Conservation (phyloP, 73 alveolate species). For the Paraurostyla sp. region DNA sequence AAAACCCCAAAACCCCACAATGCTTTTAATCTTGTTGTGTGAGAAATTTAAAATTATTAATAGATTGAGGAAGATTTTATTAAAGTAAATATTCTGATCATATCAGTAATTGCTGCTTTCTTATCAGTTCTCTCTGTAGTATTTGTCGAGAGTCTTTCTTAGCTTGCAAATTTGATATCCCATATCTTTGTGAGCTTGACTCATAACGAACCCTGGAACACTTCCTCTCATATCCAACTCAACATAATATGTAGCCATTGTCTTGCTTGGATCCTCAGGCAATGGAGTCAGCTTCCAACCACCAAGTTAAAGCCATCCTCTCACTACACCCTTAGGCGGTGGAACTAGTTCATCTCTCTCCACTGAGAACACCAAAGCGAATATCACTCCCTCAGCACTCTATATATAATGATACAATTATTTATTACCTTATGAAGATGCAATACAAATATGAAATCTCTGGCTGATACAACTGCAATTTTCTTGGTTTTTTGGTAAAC, state of each 20-base stretch:
- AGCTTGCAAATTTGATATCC: conserved; percentile 42
- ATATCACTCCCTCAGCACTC: conserved; percentile 3
- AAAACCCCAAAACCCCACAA: no score
- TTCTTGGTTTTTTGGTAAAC: conserved; percentile 40
- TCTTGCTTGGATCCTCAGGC: conserved; percentile 20
- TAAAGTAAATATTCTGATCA: no score
- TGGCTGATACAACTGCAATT: conserved; percentile 27
- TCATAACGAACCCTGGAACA: conserved; percentile 51
- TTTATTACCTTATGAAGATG: conserved; percentile 4
- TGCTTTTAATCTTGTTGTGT: no score
- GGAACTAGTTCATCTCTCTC: conserved; percentile 27
- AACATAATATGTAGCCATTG: neutral
- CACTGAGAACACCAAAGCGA: neutral
- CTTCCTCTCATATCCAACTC: conserved; percentile 56
- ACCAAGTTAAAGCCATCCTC: conserved; percentile 35
- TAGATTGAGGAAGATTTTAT: no score
- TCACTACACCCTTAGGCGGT: conserved; percentile 2
- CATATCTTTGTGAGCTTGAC: conserved; percentile 5
- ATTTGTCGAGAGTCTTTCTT: conserved; percentile 35
- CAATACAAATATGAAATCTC: conserved; percentile 29
- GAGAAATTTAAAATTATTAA: no score
- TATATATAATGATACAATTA: neutral
- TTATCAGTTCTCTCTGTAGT: neutral
- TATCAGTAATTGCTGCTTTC: no score
- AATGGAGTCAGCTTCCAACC: conserved; percentile 50